A percentile compares a stretch with the other conserved stretches of the same genome.
Evolutionary conservation across 148 eudicot genomes (phyloP).

Genomic region (Silene conica): DNA sequence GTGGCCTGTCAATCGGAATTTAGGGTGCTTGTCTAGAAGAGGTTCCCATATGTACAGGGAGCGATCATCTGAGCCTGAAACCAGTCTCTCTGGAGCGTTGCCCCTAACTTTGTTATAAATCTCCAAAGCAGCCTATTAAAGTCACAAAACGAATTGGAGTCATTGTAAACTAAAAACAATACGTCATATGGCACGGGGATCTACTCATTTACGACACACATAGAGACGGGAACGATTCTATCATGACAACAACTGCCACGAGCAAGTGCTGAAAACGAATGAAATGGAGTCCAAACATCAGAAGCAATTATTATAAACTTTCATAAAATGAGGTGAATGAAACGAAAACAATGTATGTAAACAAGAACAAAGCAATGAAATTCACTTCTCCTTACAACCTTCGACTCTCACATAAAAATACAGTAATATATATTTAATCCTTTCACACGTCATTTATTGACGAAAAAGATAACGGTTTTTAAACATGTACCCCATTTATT

Average conservation of each 20-base stretch:
- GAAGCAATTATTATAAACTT: neutral
- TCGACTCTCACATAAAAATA: neutral
- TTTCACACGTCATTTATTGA: neutral
- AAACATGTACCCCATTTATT: too few relatives aligned
- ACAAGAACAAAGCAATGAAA: neutral
- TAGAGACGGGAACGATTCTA: neutral
- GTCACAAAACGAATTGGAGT: neutral
- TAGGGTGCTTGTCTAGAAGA: conserved; percentile 65
- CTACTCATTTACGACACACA: neutral
- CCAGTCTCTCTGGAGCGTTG: conserved; percentile 87
- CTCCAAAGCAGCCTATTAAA: conserved; percentile 63
- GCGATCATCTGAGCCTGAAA: conserved; percentile 95
- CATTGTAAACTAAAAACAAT: neutral
- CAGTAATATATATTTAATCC: neutral
- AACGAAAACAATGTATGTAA: neutral
- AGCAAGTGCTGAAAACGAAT: neutral
- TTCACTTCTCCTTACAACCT: neutral
- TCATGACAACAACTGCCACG: neutral
- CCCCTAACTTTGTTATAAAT: conserved; percentile 81
- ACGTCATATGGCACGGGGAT: neutral
- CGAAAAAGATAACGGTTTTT: neutral
- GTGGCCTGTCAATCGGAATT: too few relatives aligned
- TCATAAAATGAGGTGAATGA: neutral
- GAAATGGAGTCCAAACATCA: neutral
- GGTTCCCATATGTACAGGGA: conserved; percentile 96